Conservation (phyloP, 192 early-diverging fungal genomes). For the Martensiomyces pterosporus region DNA sequence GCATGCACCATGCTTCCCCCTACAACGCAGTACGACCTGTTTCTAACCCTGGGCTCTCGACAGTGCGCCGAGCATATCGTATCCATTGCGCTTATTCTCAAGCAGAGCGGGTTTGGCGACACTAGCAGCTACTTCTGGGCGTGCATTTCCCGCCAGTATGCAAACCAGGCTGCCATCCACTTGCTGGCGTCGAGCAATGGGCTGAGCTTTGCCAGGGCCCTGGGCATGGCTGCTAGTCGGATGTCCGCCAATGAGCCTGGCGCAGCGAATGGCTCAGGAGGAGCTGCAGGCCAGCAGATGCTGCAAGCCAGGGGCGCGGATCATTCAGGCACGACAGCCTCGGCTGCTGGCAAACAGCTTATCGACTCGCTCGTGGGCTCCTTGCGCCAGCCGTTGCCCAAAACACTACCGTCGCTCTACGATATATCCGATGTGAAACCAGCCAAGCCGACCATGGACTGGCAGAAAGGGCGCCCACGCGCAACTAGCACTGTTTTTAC, state of each 20-base stretch:
- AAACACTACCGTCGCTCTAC: not conserved
- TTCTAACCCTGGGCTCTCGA: conserved; percentile 29
- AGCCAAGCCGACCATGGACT: not conserved
- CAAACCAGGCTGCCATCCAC: conserved; percentile 15
- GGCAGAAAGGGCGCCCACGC: not conserved
- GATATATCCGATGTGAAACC: not conserved
- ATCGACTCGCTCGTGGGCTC: conserved; percentile 15
- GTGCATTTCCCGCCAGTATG: conserved; percentile 15
- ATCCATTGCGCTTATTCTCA: conserved; percentile 15
- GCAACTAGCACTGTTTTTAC: conserved; percentile 14
- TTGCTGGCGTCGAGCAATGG: conserved; percentile 11
- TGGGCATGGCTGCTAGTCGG: conserved; percentile 3
- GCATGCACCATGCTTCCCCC: conserved; percentile 15
- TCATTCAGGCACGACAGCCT: no score
- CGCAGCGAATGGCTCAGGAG: no score
- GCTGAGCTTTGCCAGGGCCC: conserved; percentile 18
- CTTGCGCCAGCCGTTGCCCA: conserved; percentile 14
- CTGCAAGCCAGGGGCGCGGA: no score
- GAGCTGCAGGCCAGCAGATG: no score
- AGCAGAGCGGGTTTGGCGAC: conserved; percentile 22
- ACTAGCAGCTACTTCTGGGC: conserved; percentile 38
- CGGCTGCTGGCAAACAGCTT: no score
- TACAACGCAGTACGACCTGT: conserved; percentile 17
- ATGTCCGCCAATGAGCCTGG: not conserved
- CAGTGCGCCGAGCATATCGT: conserved; percentile 32